Base-by-base conservation (phyloP, 495 filamentous ascomycete species). In the Mycothermus thermophilus region DNA sequence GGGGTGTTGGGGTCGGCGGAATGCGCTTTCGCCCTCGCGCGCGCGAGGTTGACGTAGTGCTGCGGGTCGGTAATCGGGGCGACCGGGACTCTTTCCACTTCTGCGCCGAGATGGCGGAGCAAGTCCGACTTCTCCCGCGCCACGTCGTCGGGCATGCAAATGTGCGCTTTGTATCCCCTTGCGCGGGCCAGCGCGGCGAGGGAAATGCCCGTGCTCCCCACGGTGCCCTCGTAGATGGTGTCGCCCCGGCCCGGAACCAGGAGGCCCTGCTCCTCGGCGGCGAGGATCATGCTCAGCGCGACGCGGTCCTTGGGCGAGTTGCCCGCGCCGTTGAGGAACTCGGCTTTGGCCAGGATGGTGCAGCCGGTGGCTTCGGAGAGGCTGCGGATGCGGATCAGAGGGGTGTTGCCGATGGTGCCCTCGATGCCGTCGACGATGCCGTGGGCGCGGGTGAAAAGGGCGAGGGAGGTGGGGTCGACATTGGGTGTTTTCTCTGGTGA, bases 71-170 rank as follows among this genome's bases (percentile, higher is more conserved):
- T 75, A 45, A 99, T 96, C 25, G 90, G 85, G 8, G 90, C 88
- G 15, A 86, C 84, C 9, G 77, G 75, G 2, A 96, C 86, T 27
- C 82, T 74, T 55, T 93, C 84, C 9, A 96, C 86, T 12, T 72
- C 72, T 5, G 90, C 92, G 42, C 90, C 92, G 8, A 99, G 75
- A 50, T 88, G 85, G 42, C 80, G 72, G 10, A 99, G 76, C 14
- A 96, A 71, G 40, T 81, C 73, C 8, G 81, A 83, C 48, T 99
- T 99, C 56, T 96, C 90, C 33, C 64, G 64, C 33, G 77, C 74
- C 59, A 93, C 83, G 65, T 99, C 90, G 48, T 81, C 73, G 23
- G 90, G 92, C 84, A 99, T 93, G 66, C 83, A 93, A 43, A 99
- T 99, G 55, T 96, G 80, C 5, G 86, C 84, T 26, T 79, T 66